Conservation (phyloP, 2,329 filamentous ascomycete genomes). For the Trichoderma sp. region DNA sequence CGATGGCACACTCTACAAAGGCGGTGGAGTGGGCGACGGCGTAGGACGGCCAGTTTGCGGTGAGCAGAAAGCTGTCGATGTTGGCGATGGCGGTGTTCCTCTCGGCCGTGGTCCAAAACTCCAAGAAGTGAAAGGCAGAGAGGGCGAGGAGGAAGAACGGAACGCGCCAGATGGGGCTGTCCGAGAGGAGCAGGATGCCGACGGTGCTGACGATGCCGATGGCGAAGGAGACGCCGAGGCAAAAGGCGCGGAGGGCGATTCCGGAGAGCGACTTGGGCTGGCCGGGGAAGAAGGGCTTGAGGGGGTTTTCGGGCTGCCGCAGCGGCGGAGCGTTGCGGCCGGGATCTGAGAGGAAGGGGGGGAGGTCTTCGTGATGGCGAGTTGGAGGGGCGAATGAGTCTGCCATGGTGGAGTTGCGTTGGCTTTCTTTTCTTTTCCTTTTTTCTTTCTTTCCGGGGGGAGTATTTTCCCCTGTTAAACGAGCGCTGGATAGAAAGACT, state of each 20-base stretch:
- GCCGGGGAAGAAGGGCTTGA: slow-evolving; percentile 41
- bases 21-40: slow-evolving; percentile 77
- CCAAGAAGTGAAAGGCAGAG: slow-evolving; percentile 87
- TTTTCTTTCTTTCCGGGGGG: background rate
- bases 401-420: slow-evolving; percentile 10
- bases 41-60: slow-evolving; percentile 80
- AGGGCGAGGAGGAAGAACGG: slow-evolving; percentile 68
- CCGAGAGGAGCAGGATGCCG: slow-evolving; percentile 35
- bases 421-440: background rate
- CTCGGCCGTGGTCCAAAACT: slow-evolving; percentile 85
- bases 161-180: slow-evolving; percentile 56
- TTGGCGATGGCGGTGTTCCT: slow-evolving; percentile 75
- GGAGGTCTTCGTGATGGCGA: background rate
- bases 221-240: slow-evolving; percentile 47
- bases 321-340: background rate
- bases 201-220: slow-evolving; percentile 33
- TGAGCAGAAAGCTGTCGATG: slow-evolving; percentile 76
- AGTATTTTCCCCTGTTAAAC: background rate
- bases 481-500: background rate
- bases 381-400: background rate
- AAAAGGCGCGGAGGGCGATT: slow-evolving; percentile 57
- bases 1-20: slow-evolving; percentile 66
- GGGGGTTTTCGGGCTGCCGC: slow-evolving; percentile 12
- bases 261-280: slow-evolving; percentile 56
- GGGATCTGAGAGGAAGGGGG: slow-evolving; percentile 22